Percentiles rank a stretch among this genome's conserved stretches.
phyloP scores from a whole-genome alignment of 106 monocot genomes.

The Allium sativum region DNA sequence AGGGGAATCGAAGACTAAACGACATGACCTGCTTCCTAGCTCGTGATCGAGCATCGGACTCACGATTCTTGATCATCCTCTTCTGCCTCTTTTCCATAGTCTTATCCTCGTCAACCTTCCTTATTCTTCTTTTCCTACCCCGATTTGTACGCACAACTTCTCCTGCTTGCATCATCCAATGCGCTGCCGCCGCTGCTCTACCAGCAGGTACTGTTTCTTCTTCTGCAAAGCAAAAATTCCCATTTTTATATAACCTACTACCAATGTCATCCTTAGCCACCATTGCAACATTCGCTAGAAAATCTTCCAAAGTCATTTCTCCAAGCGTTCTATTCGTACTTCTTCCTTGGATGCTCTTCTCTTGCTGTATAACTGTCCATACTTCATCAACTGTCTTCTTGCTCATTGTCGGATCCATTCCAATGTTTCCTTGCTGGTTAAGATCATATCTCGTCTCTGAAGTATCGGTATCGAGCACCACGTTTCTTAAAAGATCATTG shows the following conservation, averaged over 20 bases:
- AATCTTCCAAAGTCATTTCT: constrained; percentile 59
- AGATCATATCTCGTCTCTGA: constrained; percentile 1
- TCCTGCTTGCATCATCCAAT: constrained; percentile 22
- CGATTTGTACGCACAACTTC: not conserved
- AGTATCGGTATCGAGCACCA: constrained; percentile 16
- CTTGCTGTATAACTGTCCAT: constrained; percentile 36
- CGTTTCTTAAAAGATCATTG: constrained; percentile 42
- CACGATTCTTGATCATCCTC: constrained; percentile 58
- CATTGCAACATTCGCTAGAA: constrained; percentile 37
- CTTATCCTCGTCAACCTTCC: constrained; percentile 12
- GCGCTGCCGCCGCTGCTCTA: not conserved
- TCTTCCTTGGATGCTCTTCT: constrained; percentile 4
- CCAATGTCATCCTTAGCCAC: constrained; percentile 9
- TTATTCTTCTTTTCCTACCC: constrained; percentile 5
- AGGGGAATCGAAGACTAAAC: too few relatives aligned
- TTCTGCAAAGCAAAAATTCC: constrained; percentile 2
- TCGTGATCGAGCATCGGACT: constrained; percentile 50
- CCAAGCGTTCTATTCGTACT: constrained; percentile 15
- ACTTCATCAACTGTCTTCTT: constrained; percentile 49
- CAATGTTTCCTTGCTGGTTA: constrained; percentile 18
- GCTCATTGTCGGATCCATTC: constrained; percentile 18
- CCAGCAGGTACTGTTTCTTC: not conserved
- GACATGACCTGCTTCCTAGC: constrained; percentile 39
- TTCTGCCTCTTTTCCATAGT: constrained; percentile 36
- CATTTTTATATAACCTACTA: not conserved